phyloP scores from a whole-genome alignment of 2,329 filamentous ascomycete genomes.

The Diplocarpon mali region DNA sequence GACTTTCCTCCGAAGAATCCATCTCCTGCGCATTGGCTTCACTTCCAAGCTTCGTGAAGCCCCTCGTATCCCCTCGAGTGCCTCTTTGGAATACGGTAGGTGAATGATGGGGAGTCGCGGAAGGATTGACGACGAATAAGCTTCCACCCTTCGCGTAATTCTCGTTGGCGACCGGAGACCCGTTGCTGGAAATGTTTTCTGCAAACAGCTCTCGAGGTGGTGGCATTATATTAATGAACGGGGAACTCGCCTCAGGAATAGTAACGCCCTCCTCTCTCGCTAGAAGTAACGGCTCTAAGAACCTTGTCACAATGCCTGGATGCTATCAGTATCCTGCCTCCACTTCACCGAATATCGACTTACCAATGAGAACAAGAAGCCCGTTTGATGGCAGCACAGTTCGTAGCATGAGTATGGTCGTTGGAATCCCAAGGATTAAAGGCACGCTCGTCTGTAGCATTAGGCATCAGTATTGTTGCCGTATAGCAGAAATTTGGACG shows the following conservation, averaged over 20 bases:
- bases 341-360: conserved; percentile 5
- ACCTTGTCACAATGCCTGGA: conserved; percentile 22
- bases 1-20: conserved; percentile 1
- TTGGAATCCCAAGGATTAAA: conserved; percentile 25
- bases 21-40: conserved; percentile 10
- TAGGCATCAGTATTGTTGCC: conserved; percentile 10
- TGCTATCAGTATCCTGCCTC: conserved; percentile 2
- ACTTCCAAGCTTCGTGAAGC: conserved; percentile 18
- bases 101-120: conserved; percentile 20
- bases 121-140: conserved; percentile 26
- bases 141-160: conserved; percentile 19
- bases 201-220: conserved; percentile 19
- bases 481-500: not conserved
- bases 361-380: conserved; percentile 24
- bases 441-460: conserved; percentile 22
- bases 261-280: conserved; percentile 16
- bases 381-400: conserved; percentile 26
- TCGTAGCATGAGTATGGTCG: conserved; percentile 21
- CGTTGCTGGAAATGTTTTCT: conserved; percentile 13
- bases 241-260: conserved; percentile 25
- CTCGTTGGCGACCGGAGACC: conserved; percentile 20
- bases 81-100: conserved; percentile 13
- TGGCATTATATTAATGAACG: conserved; percentile 21
- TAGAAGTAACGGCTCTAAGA: conserved; percentile 17
- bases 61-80: conserved; percentile 13